These are phyloP conservation scores for Metrosideros polymorpha DNA, from an alignment of 441 rosid genomes.

Conservation along the genomic window DNA sequence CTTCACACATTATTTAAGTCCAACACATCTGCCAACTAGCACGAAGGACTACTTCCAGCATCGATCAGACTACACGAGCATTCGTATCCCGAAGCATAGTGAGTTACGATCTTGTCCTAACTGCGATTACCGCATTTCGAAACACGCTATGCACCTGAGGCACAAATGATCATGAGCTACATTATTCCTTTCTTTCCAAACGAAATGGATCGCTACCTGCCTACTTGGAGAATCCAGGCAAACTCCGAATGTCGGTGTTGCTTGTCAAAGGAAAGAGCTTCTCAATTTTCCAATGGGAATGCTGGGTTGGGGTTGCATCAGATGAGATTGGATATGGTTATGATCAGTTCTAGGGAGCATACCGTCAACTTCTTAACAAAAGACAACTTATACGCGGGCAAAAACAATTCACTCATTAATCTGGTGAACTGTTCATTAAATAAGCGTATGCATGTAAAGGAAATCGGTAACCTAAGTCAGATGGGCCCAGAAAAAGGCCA, in stretches of 20 bases:
- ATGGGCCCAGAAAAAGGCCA: neutral
- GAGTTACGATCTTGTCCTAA: neutral
- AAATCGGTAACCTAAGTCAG: neutral
- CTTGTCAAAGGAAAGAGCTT: neutral
- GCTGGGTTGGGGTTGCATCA: neutral
- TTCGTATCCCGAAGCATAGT: neutral
- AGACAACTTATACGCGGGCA: no score
- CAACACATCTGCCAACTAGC: neutral
- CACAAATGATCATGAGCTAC: neutral
- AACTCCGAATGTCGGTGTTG: neutral
- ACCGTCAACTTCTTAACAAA: neutral
- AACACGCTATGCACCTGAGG: neutral
- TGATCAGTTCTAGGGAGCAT: neutral
- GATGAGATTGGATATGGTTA: neutral
- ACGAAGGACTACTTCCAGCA: neutral
- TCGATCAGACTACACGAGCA: neutral
- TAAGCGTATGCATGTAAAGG: neutral
- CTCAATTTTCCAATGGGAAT: neutral
- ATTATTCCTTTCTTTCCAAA: neutral
- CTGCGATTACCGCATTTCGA: neutral
- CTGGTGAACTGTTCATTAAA: no score
- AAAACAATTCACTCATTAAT: no score
- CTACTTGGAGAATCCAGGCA: neutral
- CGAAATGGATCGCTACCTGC: neutral
- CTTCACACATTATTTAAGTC: neutral